Evolutionary conservation across 2,329 filamentous ascomycete species (phyloP), one percentile per base, ranked within the genome.

Genomic region (Exophiala calicioides): DNA sequence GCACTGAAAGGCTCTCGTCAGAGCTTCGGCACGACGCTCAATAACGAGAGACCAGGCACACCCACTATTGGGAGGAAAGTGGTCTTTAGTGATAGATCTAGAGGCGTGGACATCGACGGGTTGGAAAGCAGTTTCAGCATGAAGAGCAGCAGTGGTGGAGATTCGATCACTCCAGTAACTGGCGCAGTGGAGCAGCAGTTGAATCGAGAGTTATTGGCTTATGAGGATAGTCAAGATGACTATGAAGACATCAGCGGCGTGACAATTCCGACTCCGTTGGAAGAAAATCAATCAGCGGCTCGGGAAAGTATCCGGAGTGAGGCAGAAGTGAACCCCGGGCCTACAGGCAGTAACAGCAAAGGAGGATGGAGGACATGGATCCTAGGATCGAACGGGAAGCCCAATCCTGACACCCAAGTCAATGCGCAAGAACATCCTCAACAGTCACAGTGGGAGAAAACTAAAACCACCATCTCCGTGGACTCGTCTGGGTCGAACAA

Each of bases 81-180:
- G 3, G 38, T 59, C 21, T 58, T 56, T 31, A 56, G 53, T 32
- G 43, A 52, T 21, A 40, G 57, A 33, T 56, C 55, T 10, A 41
- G 46, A 26, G 55, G 53, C 12, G 50, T 59, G 12, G 53, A 56
- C 35, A 47, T 58, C 24, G 32, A 55, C 30, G 56, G 57, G 10
- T 42, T 55, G 35, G 57, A 59, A 33, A 57, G 55, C 47, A 56
- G 53, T 24, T 57, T 56, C 33, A 59, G 57, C 31, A 53, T 57
- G 38, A 52, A 46, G 32, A 52, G 48, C 4, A 31, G 24, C 3
- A 49, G 29, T 34, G 52, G 52, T n/a, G n/a, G n/a, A n/a, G 48
- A 50, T 21, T 45, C 48, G n/a, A 32, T 44, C 13, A 32, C 36
- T 30, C n/a, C n/a, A n/a, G n/a, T n/a, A n/a, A n/a, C n/a, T n/a